Conservation (phyloP, 352 stramenopile genomes). For the Globisporangium heterothallicum region DNA sequence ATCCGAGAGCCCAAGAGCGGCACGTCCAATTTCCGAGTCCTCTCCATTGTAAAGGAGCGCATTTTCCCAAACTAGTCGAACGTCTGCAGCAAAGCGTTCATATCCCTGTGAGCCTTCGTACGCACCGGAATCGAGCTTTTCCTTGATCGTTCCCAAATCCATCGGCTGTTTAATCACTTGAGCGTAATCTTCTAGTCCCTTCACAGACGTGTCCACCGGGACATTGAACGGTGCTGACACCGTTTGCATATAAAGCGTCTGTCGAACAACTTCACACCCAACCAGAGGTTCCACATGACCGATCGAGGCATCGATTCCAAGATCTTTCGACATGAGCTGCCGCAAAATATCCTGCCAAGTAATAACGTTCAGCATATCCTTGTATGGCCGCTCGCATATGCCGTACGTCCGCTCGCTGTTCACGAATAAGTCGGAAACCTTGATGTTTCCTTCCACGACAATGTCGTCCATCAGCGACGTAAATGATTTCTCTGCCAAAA, state of each 20-base stretch:
- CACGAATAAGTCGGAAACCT: constrained; percentile 71
- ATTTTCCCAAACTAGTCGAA: constrained; percentile 86
- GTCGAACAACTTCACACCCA: constrained; percentile 72
- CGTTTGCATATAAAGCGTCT: constrained; percentile 80
- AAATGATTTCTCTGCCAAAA: constrained; percentile 76
- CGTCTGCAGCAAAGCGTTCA: constrained; percentile 63
- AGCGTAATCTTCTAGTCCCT: constrained; percentile 84
- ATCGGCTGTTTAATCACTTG: constrained; percentile 86
- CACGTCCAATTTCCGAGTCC: constrained; percentile 66
- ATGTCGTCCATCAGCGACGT: constrained; percentile 70
- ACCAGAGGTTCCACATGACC: constrained; percentile 68
- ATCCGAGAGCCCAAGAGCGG: constrained; percentile 64
- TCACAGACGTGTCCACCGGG: constrained; percentile 70
- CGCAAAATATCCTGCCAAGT: constrained; percentile 84
- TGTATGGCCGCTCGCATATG: constrained; percentile 58
- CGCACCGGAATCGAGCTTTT: constrained; percentile 57
- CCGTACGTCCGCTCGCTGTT: constrained; percentile 71
- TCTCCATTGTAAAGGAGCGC: constrained; percentile 72
- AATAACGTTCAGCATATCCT: constrained; percentile 72
- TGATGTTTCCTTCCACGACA: constrained; percentile 76
- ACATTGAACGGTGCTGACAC: constrained; percentile 76
- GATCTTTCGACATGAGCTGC: constrained; percentile 76
- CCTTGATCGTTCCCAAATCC: constrained; percentile 87
- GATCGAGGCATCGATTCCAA: constrained; percentile 69
- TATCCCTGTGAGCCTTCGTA: constrained; percentile 63